These are phyloP conservation scores for Starmera dryadoides DNA, from an alignment of 805 yeast species.

Conservation along the genomic window DNA sequence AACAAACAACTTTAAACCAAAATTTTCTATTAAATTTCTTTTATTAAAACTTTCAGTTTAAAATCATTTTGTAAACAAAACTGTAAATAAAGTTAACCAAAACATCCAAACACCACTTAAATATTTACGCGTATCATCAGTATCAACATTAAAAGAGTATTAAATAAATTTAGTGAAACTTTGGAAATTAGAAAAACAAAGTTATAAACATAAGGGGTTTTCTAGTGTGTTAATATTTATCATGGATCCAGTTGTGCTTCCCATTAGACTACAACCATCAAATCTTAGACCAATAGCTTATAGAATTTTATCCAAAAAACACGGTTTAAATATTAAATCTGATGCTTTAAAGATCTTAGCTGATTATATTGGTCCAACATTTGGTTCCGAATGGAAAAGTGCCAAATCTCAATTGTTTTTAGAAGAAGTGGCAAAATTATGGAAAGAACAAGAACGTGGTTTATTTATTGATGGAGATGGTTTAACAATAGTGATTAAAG, in stretches of 20 bases:
- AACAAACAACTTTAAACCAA: not conserved
- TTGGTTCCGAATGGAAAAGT: conserved; percentile 85
- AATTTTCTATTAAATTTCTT: too few species aligned
- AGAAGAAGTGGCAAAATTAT: conserved; percentile 70
- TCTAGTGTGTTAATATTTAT: too few species aligned
- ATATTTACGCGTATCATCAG: too few species aligned
- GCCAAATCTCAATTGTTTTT: conserved; percentile 52
- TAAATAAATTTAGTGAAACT: too few species aligned
- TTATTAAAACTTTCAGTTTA: too few species aligned
- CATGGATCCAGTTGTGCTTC: conserved; percentile 44
- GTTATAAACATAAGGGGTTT: too few species aligned
- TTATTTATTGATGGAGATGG: conserved; percentile 76
- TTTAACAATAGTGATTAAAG: conserved; percentile 55
- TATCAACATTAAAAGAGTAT: too few species aligned
- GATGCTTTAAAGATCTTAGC: conserved; percentile 73
- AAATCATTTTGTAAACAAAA: too few species aligned
- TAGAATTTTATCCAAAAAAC: conserved; percentile 82
- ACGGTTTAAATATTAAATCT: conserved; percentile 84
- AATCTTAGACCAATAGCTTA: conserved; percentile 89
- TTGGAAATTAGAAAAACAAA: too few species aligned
- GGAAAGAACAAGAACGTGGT: conserved; percentile 91
- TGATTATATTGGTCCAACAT: conserved; percentile 63
- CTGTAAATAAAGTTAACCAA: too few species aligned
- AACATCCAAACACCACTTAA: too few species aligned
- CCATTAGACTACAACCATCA: conserved; percentile 71